Percentiles rank a stretch among this genome's conserved stretches.
These are phyloP conservation scores for Cokeromyces recurvatus DNA, from an alignment of 371 early-diverging fungal genomes.

Conservation along the genomic window DNA sequence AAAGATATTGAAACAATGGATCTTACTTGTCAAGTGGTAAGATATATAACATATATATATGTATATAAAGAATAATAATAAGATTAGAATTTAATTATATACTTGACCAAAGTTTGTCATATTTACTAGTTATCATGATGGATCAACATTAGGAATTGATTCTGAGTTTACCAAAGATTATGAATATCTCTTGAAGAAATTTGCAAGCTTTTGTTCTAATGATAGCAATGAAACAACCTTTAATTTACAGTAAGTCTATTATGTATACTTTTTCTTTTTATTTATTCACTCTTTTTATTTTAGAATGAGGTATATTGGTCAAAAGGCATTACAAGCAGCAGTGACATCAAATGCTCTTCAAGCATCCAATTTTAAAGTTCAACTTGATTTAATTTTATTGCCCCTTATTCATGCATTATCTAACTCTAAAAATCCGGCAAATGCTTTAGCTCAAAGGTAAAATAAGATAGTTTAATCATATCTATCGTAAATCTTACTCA, in stretches of 20 bases:
- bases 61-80: no score
- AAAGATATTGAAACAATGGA: conserved; percentile 47
- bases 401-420: conserved; percentile 49
- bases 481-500: conserved; percentile 27
- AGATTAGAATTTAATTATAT: no score
- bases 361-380: conserved; percentile 49
- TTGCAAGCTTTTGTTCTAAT: conserved; percentile 51
- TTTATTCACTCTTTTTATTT: not conserved
- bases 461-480: conserved; percentile 4
- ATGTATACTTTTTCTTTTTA: not conserved
- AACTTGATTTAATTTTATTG: conserved; percentile 54
- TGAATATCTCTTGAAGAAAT: conserved; percentile 42
- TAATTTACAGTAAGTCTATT: conserved; percentile 22
- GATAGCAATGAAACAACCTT: conserved; percentile 32
- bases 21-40: conserved; percentile 54
- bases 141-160: conserved; percentile 66
- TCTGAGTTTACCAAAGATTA: conserved; percentile 61
- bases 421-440: conserved; percentile 25
- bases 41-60: not conserved
- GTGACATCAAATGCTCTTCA: conserved; percentile 52
- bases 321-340: conserved; percentile 50
- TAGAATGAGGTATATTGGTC: conserved; percentile 55
- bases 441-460: conserved; percentile 28
- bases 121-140: conserved; percentile 65
- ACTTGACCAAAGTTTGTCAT: conserved; percentile 54